These are phyloP conservation scores for Geranomyces michiganensis DNA, from an alignment of 192 early-diverging fungal species.

Conservation along the genomic window DNA sequence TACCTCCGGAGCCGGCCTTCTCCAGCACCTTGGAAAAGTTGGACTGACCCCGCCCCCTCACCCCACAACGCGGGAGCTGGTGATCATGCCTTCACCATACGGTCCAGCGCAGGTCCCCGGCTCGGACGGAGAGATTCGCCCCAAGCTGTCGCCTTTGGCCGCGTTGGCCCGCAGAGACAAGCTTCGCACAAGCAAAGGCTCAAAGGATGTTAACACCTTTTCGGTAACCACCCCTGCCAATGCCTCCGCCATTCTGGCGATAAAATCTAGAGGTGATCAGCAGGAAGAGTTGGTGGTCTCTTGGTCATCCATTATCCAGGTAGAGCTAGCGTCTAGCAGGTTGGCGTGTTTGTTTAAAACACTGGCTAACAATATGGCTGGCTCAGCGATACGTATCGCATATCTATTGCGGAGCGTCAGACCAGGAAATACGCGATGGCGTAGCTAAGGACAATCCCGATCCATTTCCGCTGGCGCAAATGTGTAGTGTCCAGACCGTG, in stretches of 20 bases:
- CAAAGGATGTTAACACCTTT: neutral
- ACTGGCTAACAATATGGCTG: neutral
- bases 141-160: constrained; percentile 3
- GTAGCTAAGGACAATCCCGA: constrained; percentile 1
- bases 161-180: neutral
- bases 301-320: neutral
- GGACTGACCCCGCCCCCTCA: too few species aligned
- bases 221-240: neutral
- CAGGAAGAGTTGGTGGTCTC: neutral
- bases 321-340: neutral
- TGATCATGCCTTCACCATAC: too few species aligned
- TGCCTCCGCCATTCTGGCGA: neutral
- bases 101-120: neutral
- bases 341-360: neutral
- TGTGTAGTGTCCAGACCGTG: neutral
- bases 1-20: too few species aligned
- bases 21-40: too few species aligned
- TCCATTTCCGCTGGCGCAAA: constrained; percentile 3
- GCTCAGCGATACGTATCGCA: constrained; percentile 1
- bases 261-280: neutral
- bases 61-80: too few species aligned
- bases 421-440: constrained; percentile 4
- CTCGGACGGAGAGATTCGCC: constrained; percentile 5
- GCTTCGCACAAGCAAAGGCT: neutral
- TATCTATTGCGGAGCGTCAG: neutral